Percentiles rank a stretch among this genome's conserved stretches.
Evolutionary conservation across 345 rosid species (phyloP).

Genomic region (Murraya koenigii): DNA sequence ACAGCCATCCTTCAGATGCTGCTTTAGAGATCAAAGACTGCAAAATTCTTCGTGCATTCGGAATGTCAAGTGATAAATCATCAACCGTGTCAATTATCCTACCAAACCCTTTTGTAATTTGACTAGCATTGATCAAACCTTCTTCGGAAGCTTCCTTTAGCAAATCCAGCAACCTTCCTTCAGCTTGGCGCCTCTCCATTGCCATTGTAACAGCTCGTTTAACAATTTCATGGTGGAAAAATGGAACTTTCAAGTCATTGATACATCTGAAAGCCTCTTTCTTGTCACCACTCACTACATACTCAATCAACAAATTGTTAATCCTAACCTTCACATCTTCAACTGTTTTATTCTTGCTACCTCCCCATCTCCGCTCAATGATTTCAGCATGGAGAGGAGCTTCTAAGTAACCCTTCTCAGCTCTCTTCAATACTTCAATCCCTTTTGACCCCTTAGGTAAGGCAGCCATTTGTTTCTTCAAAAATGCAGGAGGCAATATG

Average conservation of each 20-base stretch:
- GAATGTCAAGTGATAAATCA: constrained; percentile 81
- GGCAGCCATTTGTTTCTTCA: constrained; percentile 49
- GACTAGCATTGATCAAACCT: constrained; percentile 76
- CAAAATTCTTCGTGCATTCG: constrained; percentile 50
- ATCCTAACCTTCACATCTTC: constrained; percentile 79
- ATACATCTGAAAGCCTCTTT: constrained; percentile 78
- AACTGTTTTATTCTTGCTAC: constrained; percentile 69
- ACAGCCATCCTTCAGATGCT: constrained; percentile 83
- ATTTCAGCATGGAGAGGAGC: constrained; percentile 78
- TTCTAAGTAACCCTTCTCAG: constrained; percentile 72
- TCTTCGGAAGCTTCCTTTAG: constrained; percentile 63
- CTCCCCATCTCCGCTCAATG: constrained; percentile 79
- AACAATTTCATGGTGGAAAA: constrained; percentile 86
- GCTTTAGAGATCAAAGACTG: constrained; percentile 73
- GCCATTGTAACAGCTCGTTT: constrained; percentile 72
- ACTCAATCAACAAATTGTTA: constrained; percentile 59
- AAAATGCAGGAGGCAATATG: constrained; percentile 75
- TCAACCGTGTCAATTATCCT: constrained; percentile 69
- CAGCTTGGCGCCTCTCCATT: constrained; percentile 63
- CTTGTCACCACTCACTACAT: constrained; percentile 65
- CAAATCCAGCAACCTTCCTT: constrained; percentile 53
- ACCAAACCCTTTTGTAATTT: constrained; percentile 69
- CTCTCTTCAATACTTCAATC: constrained; percentile 55
- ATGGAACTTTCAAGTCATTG: constrained; percentile 76
- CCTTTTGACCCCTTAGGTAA: constrained; percentile 57